Percentiles rank a stretch among this genome's conserved stretches.
These are phyloP conservation scores for Solanum paucissectum DNA, from an alignment of 257 asterid genomes.

Conservation along the genomic window DNA sequence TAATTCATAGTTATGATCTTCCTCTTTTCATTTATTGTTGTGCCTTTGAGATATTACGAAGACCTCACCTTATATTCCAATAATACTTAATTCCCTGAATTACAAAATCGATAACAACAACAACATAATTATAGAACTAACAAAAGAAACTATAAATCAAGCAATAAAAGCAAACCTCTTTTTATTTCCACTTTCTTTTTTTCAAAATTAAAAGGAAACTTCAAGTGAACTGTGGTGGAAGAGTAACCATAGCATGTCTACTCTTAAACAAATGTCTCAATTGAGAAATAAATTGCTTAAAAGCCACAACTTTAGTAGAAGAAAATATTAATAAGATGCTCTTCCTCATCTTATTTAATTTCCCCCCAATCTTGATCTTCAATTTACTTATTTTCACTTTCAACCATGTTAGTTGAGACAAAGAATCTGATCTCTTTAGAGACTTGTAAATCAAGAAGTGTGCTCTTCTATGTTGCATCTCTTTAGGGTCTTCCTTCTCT, in stretches of 20 bases:
- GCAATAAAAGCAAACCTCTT: background rate
- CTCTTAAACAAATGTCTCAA: conserved; percentile 26
- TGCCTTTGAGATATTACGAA: background rate
- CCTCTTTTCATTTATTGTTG: background rate
- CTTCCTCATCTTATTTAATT: conserved; percentile 22
- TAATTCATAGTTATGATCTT: background rate
- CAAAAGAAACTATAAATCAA: background rate
- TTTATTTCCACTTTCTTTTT: background rate
- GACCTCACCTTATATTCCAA: background rate
- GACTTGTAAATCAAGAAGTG: background rate
- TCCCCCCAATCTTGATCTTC: conserved; percentile 46
- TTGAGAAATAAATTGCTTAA: conserved; percentile 22
- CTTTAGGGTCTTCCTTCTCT: conserved; percentile 32
- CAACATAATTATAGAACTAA: background rate
- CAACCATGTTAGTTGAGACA: conserved; percentile 16
- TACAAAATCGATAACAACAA: background rate
- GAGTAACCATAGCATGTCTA: conserved; percentile 3
- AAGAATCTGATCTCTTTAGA: conserved; percentile 29
- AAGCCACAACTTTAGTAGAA: conserved; percentile 25
- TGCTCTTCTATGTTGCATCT: background rate
- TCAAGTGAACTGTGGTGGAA: conserved; percentile 1
- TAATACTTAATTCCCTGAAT: background rate
- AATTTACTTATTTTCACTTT: conserved; percentile 26
- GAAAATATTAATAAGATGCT: conserved; percentile 18
- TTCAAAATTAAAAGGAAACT: background rate